These are phyloP conservation scores for Boletus subparvulus DNA, from an alignment of 768 basidiomycete genomes.

Conservation along the genomic window DNA sequence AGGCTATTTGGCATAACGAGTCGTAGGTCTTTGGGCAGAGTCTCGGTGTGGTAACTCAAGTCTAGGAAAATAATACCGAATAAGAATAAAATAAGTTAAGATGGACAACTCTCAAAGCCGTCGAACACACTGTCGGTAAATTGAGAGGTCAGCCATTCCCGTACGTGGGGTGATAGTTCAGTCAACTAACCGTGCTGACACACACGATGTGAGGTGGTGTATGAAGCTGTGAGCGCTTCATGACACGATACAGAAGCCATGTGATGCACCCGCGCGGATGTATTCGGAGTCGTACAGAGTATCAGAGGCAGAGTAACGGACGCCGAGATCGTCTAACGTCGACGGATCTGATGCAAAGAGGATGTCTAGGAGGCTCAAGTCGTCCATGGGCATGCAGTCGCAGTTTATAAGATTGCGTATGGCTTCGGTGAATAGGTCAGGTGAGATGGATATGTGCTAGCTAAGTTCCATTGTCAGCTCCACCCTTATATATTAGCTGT, in stretches of 20 bases:
- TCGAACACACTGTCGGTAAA: conserved; percentile 2
- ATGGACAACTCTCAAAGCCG: conserved; percentile 5
- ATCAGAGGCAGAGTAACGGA: background rate
- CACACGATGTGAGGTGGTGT: background rate
- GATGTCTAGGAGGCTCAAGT: background rate
- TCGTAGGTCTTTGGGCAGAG: background rate
- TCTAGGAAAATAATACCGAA: conserved; percentile 9
- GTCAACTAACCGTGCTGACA: background rate
- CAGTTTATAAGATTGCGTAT: background rate
- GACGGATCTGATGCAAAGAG: background rate
- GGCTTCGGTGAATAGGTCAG: background rate
- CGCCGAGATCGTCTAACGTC: background rate
- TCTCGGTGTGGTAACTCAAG: background rate
- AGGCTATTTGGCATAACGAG: background rate
- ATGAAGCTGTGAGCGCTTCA: background rate
- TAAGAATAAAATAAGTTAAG: conserved; percentile 6
- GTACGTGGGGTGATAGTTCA: background rate
- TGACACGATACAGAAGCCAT: background rate
- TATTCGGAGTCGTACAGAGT: background rate
- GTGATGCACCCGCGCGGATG: background rate
- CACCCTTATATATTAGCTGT: background rate
- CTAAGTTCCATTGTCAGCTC: no score
- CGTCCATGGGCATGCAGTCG: conserved; percentile 7
- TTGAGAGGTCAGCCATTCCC: background rate
- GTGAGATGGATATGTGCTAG: background rate